Evolutionary conservation across 2,329 filamentous ascomycete genomes (phyloP), one percentile per base, ranked within the genome.

Genomic region (Pseudogymnoascus sp.): DNA sequence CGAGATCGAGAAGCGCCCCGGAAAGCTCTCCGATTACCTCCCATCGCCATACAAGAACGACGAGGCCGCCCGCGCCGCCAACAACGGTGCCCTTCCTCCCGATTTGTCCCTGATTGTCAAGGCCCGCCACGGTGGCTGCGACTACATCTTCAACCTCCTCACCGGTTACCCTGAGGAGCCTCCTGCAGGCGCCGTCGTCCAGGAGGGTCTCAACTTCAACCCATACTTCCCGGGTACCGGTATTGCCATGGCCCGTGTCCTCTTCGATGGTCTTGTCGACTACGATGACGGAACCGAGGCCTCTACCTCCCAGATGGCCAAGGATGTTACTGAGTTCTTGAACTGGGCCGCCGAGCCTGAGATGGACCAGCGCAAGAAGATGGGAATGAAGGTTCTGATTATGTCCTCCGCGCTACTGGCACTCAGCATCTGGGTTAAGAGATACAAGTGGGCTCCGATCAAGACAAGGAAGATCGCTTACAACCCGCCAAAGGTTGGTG

Each of bases 291-390:
- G 85, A 67, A 99, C 95, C 43, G 90, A 92, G 61, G 95, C 95
- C 60, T 91, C 93, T 66, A 92, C 92, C 69, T 97, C 93, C 67
- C 95, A 99, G 82, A 99, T 99, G 95, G 95, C 95, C 78, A 99
- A 99, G 88, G 95, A 99, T 72, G 95, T 99, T 65, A 88, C 90
- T 65, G 95, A 99, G 81, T 99, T 99, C 83, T 85, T 99, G 75
- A 98, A 99, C 88, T 99, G 95, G 95, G 85, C 95, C 62, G 93
- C 95, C 64, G 95, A 99, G 83, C 95, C 95, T 59, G 95, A 99
- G 84, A 96, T 97, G 92, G 95, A 99, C 75, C 89, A 97, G 76
- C 90, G 95, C 76, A 99, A 99, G 90, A 95, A 92, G 83, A 99
- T 98, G 95, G 95, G 95, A 73, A 87, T 96, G 85, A 98, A 99